These are phyloP conservation scores for Penicillium sp. DNA, from an alignment of 2,329 filamentous ascomycete genomes.

Conservation along the genomic window DNA sequence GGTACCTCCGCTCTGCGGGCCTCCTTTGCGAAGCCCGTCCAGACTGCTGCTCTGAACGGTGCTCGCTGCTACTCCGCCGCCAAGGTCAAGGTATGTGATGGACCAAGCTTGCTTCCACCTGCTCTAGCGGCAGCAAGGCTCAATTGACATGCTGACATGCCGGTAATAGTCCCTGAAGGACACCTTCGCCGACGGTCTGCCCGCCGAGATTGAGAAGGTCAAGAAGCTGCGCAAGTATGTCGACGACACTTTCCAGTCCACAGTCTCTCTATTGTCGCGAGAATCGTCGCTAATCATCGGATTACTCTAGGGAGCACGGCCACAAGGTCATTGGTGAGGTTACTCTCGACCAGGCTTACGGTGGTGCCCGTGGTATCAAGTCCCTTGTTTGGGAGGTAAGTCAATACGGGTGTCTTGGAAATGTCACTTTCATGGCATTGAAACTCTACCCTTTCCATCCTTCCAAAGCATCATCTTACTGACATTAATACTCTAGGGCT, in stretches of 20 bases:
- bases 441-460: too few relatives aligned
- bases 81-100: slow-evolving; percentile 69
- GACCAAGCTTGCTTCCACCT: neutral
- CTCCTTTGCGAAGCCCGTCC: slow-evolving; percentile 62
- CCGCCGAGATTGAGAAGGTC: slow-evolving; percentile 97
- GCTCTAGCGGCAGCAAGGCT: neutral
- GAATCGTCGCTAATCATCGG: neutral
- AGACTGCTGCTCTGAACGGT: slow-evolving; percentile 70
- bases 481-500: slow-evolving; percentile 50
- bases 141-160: slow-evolving; percentile 23
- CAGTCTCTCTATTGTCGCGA: neutral
- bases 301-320: slow-evolving; percentile 68
- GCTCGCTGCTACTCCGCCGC: slow-evolving; percentile 81
- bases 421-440: neutral
- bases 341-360: slow-evolving; percentile 98
- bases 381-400: slow-evolving; percentile 87
- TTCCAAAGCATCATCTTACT: neutral
- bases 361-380: slow-evolving; percentile 98
- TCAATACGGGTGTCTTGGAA: neutral
- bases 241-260: neutral
- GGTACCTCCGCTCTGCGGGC: slow-evolving; percentile 76
- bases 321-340: slow-evolving; percentile 95
- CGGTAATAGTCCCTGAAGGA: slow-evolving; percentile 80
- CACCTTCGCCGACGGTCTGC: slow-evolving; percentile 91
- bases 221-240: slow-evolving; percentile 94